Percentiles rank a stretch among this genome's conserved stretches.
phyloP scores from a whole-genome alignment of 2,329 filamentous ascomycete genomes.

The Botrytis squamosa region DNA sequence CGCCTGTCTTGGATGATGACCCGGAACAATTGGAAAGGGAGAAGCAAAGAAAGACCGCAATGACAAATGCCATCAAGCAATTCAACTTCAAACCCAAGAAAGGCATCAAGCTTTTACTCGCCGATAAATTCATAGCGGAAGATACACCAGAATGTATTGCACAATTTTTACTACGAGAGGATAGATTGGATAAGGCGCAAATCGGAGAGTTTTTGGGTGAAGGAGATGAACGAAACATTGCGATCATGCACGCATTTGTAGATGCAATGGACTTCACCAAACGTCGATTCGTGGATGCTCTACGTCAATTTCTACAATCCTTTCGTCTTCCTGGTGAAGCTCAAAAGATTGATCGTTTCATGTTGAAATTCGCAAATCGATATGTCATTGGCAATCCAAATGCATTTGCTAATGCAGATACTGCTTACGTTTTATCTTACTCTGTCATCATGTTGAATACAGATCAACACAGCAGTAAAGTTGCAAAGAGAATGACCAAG shows the following conservation, averaged over 20 bases:
- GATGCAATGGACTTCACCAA: slow-evolving; percentile 92
- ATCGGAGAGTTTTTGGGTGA: slow-evolving; percentile 95
- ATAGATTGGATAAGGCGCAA: slow-evolving; percentile 84
- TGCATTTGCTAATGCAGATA: slow-evolving; percentile 96
- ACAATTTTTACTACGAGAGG: slow-evolving; percentile 75
- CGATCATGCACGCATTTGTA: slow-evolving; percentile 98
- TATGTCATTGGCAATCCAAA: slow-evolving; percentile 95
- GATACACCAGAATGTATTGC: slow-evolving; percentile 80
- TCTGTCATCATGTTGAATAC: slow-evolving; percentile 97
- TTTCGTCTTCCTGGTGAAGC: slow-evolving; percentile 95
- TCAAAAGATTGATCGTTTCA: slow-evolving; percentile 98
- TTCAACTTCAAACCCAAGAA: slow-evolving; percentile 99
- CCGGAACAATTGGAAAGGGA: slow-evolving; percentile 91
- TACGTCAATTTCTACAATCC: slow-evolving; percentile 88
- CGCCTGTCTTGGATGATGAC: slow-evolving; percentile 78
- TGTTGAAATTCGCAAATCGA: slow-evolving; percentile 97
- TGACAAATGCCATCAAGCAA: slow-evolving; percentile 82
- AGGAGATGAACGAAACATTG: slow-evolving; percentile 88
- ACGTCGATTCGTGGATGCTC: slow-evolving; percentile 86
- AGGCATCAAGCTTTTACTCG: slow-evolving; percentile 79
- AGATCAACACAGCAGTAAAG: slow-evolving; percentile 87
- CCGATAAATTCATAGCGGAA: slow-evolving; percentile 83
- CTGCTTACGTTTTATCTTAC: slow-evolving; percentile 92
- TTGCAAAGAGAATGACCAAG: slow-evolving; percentile 83
- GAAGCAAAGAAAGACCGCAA: slow-evolving; percentile 88